Conservation (phyloP, 352 stramenopile genomes). For the Blastocystis sp. region DNA sequence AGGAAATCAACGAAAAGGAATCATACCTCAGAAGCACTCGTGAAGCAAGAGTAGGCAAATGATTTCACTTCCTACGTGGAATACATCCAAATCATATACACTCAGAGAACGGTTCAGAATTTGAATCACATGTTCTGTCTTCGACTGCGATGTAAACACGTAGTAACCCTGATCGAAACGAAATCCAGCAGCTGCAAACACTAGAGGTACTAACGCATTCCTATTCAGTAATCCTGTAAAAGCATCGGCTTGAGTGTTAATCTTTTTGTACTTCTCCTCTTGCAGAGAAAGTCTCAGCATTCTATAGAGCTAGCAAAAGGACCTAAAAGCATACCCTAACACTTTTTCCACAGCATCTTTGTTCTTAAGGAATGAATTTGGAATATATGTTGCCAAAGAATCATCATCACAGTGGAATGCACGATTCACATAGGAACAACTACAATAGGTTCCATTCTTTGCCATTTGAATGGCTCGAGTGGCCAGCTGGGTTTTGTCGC, state of each 20-base stretch:
- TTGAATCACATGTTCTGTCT: not conserved
- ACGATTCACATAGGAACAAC: conserved; percentile 22
- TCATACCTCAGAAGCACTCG: not conserved
- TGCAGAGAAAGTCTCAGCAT: conserved; percentile 1
- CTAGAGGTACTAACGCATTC: not conserved
- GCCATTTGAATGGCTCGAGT: not conserved
- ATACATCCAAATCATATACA: not conserved
- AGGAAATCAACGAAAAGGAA: not conserved
- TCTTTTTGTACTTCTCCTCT: conserved; percentile 15
- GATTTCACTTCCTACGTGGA: conserved; percentile 19
- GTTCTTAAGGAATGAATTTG: not conserved
- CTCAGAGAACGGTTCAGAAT: not conserved
- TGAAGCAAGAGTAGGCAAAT: not conserved
- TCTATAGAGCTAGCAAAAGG: not conserved
- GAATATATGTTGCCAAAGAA: not conserved
- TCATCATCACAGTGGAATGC: not conserved
- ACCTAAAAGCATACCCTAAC: not conserved
- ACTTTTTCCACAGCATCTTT: not conserved
- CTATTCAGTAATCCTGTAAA: not conserved
- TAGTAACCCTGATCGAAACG: conserved; percentile 10
- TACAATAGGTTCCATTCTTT: conserved; percentile 21
- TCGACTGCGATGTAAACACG: not conserved
- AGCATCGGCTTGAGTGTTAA: not conserved
- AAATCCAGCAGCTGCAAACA: conserved; percentile 49
- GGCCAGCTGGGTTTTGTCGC: not conserved